Evolutionary conservation across 139 green algal genomes (phyloP).

Genomic region (Coelastrella sp.): DNA sequence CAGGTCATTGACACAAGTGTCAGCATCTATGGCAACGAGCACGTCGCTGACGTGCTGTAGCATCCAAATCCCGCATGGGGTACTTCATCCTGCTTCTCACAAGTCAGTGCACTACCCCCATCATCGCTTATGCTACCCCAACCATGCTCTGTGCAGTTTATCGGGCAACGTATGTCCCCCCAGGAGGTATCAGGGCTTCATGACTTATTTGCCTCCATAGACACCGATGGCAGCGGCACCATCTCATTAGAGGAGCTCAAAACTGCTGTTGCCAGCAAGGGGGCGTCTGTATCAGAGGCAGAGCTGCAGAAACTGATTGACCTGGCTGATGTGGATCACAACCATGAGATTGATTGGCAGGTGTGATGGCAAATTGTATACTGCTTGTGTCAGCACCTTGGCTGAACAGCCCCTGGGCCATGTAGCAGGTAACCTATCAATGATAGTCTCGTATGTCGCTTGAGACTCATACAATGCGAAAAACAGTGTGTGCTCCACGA

Average conservation of each 20-base stretch:
- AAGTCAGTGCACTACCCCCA: not conserved
- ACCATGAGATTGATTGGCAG: constrained; percentile 59
- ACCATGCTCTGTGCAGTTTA: constrained; percentile 21
- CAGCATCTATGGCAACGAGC: no score
- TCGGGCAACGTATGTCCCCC: constrained; percentile 64
- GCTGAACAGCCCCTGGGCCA: not conserved
- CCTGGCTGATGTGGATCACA: constrained; percentile 67
- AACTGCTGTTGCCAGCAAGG: not conserved
- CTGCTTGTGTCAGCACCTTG: not conserved
- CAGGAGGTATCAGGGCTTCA: constrained; percentile 65
- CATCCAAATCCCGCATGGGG: not conserved
- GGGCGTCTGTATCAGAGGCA: not conserved
- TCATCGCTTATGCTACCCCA: not conserved
- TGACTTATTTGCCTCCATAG: constrained; percentile 71
- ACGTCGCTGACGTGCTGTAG: no score
- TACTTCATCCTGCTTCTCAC: not conserved
- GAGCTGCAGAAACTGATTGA: constrained; percentile 63
- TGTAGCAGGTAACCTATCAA: no score
- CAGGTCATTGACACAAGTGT: no score
- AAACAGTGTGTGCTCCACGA: no score
- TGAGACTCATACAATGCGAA: no score
- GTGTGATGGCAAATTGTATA: not conserved
- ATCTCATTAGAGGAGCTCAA: constrained; percentile 81
- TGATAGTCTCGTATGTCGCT: not conserved
- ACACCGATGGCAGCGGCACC: constrained; percentile 65